These are phyloP conservation scores for Aspergillus neoniger DNA, from an alignment of 2,329 filamentous ascomycete genomes.

Conservation along the genomic window DNA sequence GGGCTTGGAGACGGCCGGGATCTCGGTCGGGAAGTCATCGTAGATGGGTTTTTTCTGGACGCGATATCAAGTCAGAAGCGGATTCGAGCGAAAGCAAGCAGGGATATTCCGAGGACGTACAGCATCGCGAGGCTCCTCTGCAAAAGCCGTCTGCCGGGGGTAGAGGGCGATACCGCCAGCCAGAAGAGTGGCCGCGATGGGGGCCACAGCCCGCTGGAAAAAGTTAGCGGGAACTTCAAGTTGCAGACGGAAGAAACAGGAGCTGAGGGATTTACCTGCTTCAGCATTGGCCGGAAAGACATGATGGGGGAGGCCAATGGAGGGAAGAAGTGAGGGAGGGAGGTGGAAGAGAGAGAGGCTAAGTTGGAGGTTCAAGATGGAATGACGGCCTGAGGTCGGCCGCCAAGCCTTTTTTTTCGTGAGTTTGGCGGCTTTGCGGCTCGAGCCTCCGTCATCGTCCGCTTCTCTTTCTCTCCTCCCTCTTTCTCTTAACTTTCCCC, in stretches of 20 bases:
- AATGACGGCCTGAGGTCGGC: constrained; percentile 1
- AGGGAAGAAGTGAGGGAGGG: constrained; percentile 19
- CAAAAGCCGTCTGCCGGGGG: constrained; percentile 44
- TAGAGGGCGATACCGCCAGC: constrained; percentile 43
- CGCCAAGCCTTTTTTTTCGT: constrained; percentile 33
- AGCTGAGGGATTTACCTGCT: constrained; percentile 35
- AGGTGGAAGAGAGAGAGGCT: constrained; percentile 26
- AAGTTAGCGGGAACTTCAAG: constrained; percentile 29
- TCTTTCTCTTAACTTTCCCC: background rate
- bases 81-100: no score
- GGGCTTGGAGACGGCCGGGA: constrained; percentile 30
- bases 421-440: constrained; percentile 20
- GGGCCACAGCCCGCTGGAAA: constrained; percentile 41
- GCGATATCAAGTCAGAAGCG: background rate
- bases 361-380: constrained; percentile 11
- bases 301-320: constrained; percentile 36
- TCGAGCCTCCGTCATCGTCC: constrained; percentile 33
- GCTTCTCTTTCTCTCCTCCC: constrained; percentile 9
- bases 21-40: constrained; percentile 41
- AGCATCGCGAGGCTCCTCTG: constrained; percentile 43
- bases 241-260: background rate
- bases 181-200: constrained; percentile 43
- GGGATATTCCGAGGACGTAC: constrained; percentile 26
- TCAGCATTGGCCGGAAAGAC: constrained; percentile 46
- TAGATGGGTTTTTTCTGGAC: constrained; percentile 48